phyloP scores from a whole-genome alignment of 2,329 filamentous ascomycete genomes.

The Ophiostoma triangulosporum region DNA sequence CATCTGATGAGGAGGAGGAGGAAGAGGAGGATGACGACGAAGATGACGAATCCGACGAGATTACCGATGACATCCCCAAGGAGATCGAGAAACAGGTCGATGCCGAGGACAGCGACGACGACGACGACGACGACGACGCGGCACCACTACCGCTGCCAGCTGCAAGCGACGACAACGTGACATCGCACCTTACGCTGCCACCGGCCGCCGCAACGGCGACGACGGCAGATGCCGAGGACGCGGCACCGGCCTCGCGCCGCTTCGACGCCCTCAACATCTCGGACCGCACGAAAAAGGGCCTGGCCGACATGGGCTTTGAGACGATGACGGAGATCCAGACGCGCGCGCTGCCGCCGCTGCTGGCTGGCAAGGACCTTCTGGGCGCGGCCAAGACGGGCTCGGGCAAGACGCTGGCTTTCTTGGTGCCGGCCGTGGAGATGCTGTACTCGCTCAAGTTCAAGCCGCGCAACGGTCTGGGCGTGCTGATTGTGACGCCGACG shows the following conservation, averaged over 20 bases:
- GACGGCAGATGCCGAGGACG: not conserved
- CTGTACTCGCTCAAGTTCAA: slow-evolving; percentile 83
- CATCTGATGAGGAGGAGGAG: slow-evolving; percentile 4
- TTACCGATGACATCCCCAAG: not conserved
- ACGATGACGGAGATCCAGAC: slow-evolving; percentile 94
- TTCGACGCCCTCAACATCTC: slow-evolving; percentile 78
- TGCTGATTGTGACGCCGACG: slow-evolving; percentile 84
- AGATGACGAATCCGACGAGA: not conserved
- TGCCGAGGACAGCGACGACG: slow-evolving; percentile 2
- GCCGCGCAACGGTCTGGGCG: slow-evolving; percentile 83
- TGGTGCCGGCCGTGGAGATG: slow-evolving; percentile 92
- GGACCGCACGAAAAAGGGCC: slow-evolving; percentile 77
- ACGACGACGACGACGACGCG: not conserved
- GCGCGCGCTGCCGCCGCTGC: slow-evolving; percentile 70
- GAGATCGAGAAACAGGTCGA: slow-evolving; percentile 1
- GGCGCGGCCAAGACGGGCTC: slow-evolving; percentile 85
- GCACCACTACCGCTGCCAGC: not conserved
- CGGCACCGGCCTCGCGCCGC: not conserved
- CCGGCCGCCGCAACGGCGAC: not conserved
- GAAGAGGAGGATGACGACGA: not conserved
- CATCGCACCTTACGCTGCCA: not conserved
- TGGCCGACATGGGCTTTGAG: slow-evolving; percentile 82
- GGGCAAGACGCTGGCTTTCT: slow-evolving; percentile 88
- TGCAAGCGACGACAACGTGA: not conserved
- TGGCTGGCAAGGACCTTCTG: slow-evolving; percentile 79